Evolutionary conservation across 768 basidiomycete species (phyloP).

Genomic region (Termitomyces sp.): DNA sequence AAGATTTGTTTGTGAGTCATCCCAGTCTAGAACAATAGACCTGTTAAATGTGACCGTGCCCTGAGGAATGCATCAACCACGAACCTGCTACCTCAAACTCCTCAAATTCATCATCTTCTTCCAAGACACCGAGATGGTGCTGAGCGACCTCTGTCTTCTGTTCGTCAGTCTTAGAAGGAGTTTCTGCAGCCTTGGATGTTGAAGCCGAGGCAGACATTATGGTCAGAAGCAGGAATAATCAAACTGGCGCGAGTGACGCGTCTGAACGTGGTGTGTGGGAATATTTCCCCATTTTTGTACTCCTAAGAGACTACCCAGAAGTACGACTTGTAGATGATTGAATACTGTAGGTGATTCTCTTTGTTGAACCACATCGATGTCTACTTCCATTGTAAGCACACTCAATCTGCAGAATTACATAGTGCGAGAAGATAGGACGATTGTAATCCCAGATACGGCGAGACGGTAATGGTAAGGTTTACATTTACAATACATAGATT

Average conservation of each 20-base stretch:
- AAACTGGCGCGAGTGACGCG: constrained; percentile 16
- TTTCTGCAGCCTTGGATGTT: constrained; percentile 42
- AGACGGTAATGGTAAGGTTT: background rate
- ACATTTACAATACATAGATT: constrained; percentile 3
- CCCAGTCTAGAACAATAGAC: constrained; percentile 60
- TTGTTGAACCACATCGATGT: too few relatives aligned
- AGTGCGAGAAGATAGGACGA: background rate
- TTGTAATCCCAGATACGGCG: background rate
- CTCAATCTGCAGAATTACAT: too few relatives aligned
- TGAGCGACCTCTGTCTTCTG: constrained; percentile 47
- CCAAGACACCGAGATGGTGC: constrained; percentile 80
- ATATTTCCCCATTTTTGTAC: background rate
- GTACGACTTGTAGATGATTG: too few relatives aligned
- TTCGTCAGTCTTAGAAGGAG: constrained; percentile 32
- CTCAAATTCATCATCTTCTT: constrained; percentile 98
- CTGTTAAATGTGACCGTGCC: background rate
- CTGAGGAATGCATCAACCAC: constrained; percentile 9
- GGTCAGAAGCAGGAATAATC: background rate
- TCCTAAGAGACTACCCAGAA: too few relatives aligned
- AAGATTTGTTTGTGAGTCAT: constrained; percentile 78
- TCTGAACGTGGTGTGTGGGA: constrained; percentile 14
- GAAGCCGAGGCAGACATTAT: constrained; percentile 42
- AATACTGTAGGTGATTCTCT: too few relatives aligned
- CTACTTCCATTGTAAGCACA: too few relatives aligned
- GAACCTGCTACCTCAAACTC: constrained; percentile 84